Percentiles rank a stretch among this genome's conserved stretches.
Evolutionary conservation across 179 eudicot species (phyloP).

Genomic region (Spergularia azorica): DNA sequence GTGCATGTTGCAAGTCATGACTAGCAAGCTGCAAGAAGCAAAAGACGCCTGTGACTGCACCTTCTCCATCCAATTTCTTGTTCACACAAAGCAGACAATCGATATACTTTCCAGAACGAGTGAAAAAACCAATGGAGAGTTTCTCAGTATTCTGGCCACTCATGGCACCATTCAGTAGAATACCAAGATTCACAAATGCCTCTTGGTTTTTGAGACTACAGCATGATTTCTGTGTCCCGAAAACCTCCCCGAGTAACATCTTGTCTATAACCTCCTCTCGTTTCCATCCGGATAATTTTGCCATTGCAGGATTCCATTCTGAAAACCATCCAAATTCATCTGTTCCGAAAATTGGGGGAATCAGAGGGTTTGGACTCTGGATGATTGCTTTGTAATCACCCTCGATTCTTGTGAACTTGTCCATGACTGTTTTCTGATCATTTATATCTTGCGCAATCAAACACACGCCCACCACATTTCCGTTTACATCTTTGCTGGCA

Average conservation of each 20-base stretch:
- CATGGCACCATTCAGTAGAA: slow-evolving; percentile 68
- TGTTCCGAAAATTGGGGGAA: slow-evolving; percentile 86
- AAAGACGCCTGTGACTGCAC: slow-evolving; percentile 73
- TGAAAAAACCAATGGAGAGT: slow-evolving; percentile 73
- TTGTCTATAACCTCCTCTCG: slow-evolving; percentile 67
- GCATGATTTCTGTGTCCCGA: slow-evolving; percentile 57
- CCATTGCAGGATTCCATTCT: slow-evolving; percentile 93
- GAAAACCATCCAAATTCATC: slow-evolving; percentile 96
- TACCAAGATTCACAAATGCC: slow-evolving; percentile 68
- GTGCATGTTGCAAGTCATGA: slow-evolving; percentile 88
- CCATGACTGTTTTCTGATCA: slow-evolving; percentile 74
- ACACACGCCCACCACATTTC: slow-evolving; percentile 76
- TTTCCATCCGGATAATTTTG: slow-evolving; percentile 59
- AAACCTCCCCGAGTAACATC: slow-evolving; percentile 87
- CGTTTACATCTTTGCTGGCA: slow-evolving; percentile 69
- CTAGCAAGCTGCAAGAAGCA: slow-evolving; percentile 98
- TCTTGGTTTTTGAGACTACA: slow-evolving; percentile 85
- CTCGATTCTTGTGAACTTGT: slow-evolving; percentile 88
- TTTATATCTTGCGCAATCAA: slow-evolving; percentile 88
- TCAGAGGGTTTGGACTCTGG: slow-evolving; percentile 86
- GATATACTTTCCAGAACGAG: slow-evolving; percentile 61
- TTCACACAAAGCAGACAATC: slow-evolving; percentile 77
- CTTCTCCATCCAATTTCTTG: slow-evolving; percentile 73
- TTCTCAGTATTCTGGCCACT: slow-evolving; percentile 69
- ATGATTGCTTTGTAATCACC: slow-evolving; percentile 88